Evolutionary conservation across 176 grass and related monocot genomes (phyloP).

Genomic region (Avena insularis): DNA sequence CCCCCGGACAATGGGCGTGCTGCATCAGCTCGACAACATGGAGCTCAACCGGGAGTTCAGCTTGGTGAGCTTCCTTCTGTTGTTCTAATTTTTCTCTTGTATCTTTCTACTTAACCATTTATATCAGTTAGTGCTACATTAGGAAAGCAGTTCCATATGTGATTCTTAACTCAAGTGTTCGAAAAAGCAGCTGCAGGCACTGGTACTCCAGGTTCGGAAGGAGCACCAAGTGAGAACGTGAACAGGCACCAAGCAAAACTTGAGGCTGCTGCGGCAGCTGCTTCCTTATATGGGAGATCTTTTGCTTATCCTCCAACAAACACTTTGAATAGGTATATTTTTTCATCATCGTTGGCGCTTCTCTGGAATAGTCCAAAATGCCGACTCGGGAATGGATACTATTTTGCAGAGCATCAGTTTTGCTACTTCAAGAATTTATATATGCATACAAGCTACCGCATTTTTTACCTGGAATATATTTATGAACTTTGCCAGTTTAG

Average conservation of each 20-base stretch:
- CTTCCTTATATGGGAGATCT: constrained; percentile 78
- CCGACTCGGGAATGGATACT: not conserved
- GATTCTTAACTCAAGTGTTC: constrained; percentile 21
- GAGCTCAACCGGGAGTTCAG: constrained; percentile 64
- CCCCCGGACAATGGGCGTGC: constrained; percentile 63
- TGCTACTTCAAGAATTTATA: not conserved
- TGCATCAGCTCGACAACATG: constrained; percentile 53
- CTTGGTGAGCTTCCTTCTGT: constrained; percentile 58
- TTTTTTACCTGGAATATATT: not conserved
- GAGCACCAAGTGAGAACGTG: constrained; percentile 50
- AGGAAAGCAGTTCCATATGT: constrained; percentile 3
- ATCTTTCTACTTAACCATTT: not conserved
- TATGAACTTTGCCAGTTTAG: not conserved
- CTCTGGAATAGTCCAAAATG: not conserved
- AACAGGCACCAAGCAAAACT: constrained; percentile 66
- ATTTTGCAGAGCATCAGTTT: not conserved
- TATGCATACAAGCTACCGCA: not conserved
- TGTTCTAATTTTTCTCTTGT: not conserved
- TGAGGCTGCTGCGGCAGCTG: constrained; percentile 74
- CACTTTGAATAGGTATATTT: constrained; percentile 44
- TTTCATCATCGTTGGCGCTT: constrained; percentile 9
- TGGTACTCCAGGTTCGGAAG: constrained; percentile 44
- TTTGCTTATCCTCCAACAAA: constrained; percentile 65
- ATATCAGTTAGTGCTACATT: constrained; percentile 22
- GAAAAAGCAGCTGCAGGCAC: constrained; percentile 39